These are phyloP conservation scores for Alternaria sp. DNA, from an alignment of 2,329 filamentous ascomycete genomes.

Conservation along the genomic window DNA sequence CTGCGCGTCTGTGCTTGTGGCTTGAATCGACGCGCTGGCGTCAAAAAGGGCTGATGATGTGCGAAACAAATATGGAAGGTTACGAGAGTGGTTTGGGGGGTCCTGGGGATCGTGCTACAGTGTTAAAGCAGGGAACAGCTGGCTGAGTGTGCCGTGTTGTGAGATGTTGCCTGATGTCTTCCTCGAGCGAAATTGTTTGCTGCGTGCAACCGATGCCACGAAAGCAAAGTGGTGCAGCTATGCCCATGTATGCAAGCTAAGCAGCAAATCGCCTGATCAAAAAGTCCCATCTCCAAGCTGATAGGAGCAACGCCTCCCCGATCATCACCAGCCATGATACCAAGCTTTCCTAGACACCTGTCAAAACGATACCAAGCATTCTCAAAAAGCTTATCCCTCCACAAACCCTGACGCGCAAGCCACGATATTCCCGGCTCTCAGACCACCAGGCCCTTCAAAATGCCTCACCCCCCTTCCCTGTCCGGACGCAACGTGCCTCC, in stretches of 20 bases:
- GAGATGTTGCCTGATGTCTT: background rate
- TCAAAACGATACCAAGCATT: background rate
- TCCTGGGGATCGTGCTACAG: background rate
- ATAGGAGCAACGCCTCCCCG: background rate
- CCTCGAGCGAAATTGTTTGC: background rate
- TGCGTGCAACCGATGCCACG: background rate
- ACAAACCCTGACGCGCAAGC: background rate
- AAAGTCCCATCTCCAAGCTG: background rate
- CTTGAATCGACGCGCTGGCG: background rate
- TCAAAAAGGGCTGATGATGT: background rate
- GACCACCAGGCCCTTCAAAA: background rate
- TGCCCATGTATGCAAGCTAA: background rate
- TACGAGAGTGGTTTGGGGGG: background rate
- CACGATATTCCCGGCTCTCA: background rate
- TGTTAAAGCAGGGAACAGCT: background rate
- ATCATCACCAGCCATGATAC: background rate
- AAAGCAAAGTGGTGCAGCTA: background rate
- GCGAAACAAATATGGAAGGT: background rate
- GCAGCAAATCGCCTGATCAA: background rate
- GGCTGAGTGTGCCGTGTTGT: background rate
- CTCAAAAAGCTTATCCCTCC: background rate
- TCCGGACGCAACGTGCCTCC: background rate
- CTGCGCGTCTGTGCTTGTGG: background rate
- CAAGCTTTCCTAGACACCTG: slow-evolving; percentile 3
- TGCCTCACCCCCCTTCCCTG: background rate